A percentile compares a stretch with the other conserved stretches of the same genome.
phyloP scores from a whole-genome alignment of 371 early-diverging fungal genomes.

The Catenaria anguillulae region DNA sequence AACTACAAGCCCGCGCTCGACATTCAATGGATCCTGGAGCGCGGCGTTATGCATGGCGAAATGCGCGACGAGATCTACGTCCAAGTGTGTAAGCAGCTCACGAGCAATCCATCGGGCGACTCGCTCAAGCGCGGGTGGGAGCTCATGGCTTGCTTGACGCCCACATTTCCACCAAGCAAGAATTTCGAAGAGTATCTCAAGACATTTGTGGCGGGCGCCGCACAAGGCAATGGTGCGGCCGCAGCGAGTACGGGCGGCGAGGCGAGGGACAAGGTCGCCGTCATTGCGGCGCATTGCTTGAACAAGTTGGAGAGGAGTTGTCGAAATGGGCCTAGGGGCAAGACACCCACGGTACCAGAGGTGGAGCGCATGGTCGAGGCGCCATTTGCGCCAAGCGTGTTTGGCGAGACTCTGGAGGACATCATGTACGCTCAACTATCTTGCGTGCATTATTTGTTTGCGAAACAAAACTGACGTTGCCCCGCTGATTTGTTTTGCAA shows the following conservation, averaged over 20 bases:
- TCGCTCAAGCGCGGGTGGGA: conserved; percentile 74
- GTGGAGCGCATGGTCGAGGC: conserved; percentile 55
- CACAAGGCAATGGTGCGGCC: conserved; percentile 11
- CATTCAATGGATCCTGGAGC: conserved; percentile 55
- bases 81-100: conserved; percentile 80
- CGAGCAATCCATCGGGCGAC: conserved; percentile 56
- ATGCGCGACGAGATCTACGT: conserved; percentile 89
- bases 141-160: conserved; percentile 57
- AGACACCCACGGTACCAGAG: conserved; percentile 54
- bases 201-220: conserved; percentile 54
- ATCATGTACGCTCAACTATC: conserved; percentile 40
- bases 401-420: conserved; percentile 73
- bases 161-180: conserved; percentile 83
- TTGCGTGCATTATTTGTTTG: background rate
- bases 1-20: conserved; percentile 24
- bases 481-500: conserved; percentile 3
- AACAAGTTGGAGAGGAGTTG: conserved; percentile 54
- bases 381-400: conserved; percentile 73
- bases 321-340: conserved; percentile 62
- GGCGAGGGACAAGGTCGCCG: conserved; percentile 23
- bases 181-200: conserved; percentile 69
- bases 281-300: conserved; percentile 44
- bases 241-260: background rate
- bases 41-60: conserved; percentile 56
- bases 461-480: no score